A percentile compares a stretch with the other conserved stretches of the same genome.
Conservation (phyloP, 75 land plant species). For the Pinus albicaulis region DNA sequence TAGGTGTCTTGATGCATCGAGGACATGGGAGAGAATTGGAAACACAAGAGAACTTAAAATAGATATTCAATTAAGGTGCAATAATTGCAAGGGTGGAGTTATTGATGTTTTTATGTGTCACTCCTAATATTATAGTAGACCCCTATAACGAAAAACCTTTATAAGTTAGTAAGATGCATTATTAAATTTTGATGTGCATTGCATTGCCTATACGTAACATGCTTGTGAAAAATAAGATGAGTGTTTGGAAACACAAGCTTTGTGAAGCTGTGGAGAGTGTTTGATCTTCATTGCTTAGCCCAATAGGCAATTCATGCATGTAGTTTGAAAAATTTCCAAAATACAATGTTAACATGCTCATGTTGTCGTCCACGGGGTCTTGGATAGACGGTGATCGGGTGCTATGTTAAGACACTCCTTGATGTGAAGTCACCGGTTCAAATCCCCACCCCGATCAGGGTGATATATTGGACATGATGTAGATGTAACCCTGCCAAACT, state of each 20-base stretch:
- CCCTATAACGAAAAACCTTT: too few species aligned
- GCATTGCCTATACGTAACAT: background rate
- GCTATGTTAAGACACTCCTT: too few species aligned
- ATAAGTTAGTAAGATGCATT: too few species aligned
- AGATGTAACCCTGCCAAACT: too few species aligned
- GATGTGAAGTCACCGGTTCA: too few species aligned
- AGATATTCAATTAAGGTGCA: background rate
- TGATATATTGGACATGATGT: too few species aligned
- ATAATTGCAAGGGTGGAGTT: background rate
- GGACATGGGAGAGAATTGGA: background rate
- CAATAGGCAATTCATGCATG: background rate
- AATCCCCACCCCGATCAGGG: too few species aligned
- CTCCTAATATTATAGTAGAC: too few species aligned
- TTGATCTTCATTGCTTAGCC: background rate
- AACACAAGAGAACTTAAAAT: background rate
- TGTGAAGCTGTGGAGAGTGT: background rate
- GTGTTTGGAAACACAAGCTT: background rate
- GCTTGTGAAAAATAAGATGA: background rate
- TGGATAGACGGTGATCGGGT: too few species aligned
- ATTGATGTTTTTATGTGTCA: background rate
- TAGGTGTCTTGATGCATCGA: background rate
- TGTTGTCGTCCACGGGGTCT: too few species aligned
- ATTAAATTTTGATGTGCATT: too few species aligned
- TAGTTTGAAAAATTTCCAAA: background rate
- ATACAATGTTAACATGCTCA: too few species aligned